Percentiles rank a stretch among this genome's conserved stretches.
These are phyloP conservation scores for Kwoniella dejecticola DNA, from an alignment of 768 basidiomycete species.

Conservation along the genomic window DNA sequence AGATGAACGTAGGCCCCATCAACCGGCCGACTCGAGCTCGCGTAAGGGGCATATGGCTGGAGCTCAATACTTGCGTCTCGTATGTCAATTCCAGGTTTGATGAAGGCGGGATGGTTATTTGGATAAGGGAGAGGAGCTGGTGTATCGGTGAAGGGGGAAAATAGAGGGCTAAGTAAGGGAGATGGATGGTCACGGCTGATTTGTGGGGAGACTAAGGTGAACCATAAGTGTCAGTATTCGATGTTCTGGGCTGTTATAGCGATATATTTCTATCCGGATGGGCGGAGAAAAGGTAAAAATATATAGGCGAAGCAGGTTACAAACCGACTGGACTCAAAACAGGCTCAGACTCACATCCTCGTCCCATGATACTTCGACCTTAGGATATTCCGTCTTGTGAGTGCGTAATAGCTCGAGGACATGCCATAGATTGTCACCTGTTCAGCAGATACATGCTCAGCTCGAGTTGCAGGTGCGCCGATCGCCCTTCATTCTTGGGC, in stretches of 20 bases:
- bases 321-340: not conserved
- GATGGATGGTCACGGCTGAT: slow-evolving; percentile 39
- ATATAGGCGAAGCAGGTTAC: not conserved
- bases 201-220: slow-evolving; percentile 27
- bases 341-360: slow-evolving; percentile 33
- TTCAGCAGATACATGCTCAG: not conserved
- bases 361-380: slow-evolving; percentile 50
- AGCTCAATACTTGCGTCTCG: slow-evolving; percentile 32
- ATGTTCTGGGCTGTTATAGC: too few relatives aligned
- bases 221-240: not conserved
- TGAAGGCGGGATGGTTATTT: not conserved
- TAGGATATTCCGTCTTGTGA: slow-evolving; percentile 40
- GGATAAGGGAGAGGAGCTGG: slow-evolving; percentile 39
- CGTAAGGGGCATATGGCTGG: slow-evolving; percentile 17
- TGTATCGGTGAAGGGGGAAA: slow-evolving; percentile 40
- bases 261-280: too few relatives aligned
- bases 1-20: slow-evolving; percentile 49
- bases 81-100: slow-evolving; percentile 24
- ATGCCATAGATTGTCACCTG: slow-evolving; percentile 52
- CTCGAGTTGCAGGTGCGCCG: not conserved
- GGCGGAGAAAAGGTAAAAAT: too few relatives aligned
- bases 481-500: not conserved
- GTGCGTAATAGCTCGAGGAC: slow-evolving; percentile 46
- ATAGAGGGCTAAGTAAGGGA: slow-evolving; percentile 39
- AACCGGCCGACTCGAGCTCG: slow-evolving; percentile 36